Conservation (phyloP, 768 basidiomycete species). For the Boletellus emodensis region DNA sequence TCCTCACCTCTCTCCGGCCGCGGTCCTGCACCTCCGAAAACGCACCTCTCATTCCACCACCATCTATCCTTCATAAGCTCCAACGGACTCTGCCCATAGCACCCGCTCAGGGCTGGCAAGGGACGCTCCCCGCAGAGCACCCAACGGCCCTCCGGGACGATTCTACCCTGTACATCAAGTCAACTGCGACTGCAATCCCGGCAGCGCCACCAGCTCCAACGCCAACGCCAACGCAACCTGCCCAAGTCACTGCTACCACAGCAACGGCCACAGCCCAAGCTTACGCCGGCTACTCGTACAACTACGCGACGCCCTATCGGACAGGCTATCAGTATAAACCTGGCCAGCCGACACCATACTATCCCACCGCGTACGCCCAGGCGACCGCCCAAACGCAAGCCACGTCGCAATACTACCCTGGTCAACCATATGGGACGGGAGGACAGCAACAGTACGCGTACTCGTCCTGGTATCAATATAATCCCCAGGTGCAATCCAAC, state of each 20-base stretch:
- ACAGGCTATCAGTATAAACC: slow-evolving; percentile 37
- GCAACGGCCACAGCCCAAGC: slow-evolving; percentile 27
- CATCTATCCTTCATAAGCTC: slow-evolving; percentile 62
- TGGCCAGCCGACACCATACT: slow-evolving; percentile 32
- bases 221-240: slow-evolving; percentile 29
- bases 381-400: slow-evolving; percentile 25
- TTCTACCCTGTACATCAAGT: slow-evolving; percentile 63
- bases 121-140: slow-evolving; percentile 58
- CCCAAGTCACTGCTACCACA: slow-evolving; percentile 20
- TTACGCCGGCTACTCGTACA: slow-evolving; percentile 33
- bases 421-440: slow-evolving; percentile 32
- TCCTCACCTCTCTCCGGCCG: slow-evolving; percentile 70
- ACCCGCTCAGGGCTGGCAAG: slow-evolving; percentile 66
- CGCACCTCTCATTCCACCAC: slow-evolving; percentile 56
- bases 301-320: slow-evolving; percentile 34
- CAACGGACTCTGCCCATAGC: slow-evolving; percentile 64
- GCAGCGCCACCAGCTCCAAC: slow-evolving; percentile 32
- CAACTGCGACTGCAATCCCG: slow-evolving; percentile 36
- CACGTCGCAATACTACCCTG: slow-evolving; percentile 34
- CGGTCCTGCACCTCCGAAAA: slow-evolving; percentile 42
- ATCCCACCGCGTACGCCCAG: slow-evolving; percentile 27
- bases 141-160: slow-evolving; percentile 69
- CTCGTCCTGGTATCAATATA: slow-evolving; percentile 44
- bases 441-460: slow-evolving; percentile 42
- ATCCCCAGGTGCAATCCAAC: slow-evolving; percentile 26